Evolutionary conservation across 2,329 filamentous ascomycete species (phyloP).

Genomic region (Pseudocercospora fijiensis): DNA sequence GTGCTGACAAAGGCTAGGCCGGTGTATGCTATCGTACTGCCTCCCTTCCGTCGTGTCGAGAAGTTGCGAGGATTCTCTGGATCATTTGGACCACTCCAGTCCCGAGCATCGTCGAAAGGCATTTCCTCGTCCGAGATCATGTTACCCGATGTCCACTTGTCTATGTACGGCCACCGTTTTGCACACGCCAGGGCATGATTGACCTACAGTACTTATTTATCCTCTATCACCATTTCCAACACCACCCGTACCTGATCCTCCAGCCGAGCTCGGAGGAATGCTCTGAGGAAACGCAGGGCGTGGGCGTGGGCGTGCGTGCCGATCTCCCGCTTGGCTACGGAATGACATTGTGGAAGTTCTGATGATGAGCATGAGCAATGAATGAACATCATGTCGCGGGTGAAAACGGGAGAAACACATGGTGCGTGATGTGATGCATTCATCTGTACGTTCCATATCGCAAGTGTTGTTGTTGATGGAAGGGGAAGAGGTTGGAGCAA

Average conservation of each 20-base stretch:
- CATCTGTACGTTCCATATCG: neutral
- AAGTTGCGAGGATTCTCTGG: slow-evolving; percentile 37
- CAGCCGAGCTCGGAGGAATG: neutral
- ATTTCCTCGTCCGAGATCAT: neutral
- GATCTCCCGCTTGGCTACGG: neutral
- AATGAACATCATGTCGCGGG: neutral
- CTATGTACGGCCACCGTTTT: no score
- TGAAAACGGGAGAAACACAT: neutral
- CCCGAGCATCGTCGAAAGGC: slow-evolving; percentile 24
- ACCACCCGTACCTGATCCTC: neutral
- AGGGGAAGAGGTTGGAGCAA: neutral
- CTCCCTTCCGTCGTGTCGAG: slow-evolving; percentile 25
- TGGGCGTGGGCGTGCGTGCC: slow-evolving; percentile 1
- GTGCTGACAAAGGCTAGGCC: slow-evolving; percentile 36
- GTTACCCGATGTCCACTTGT: no score
- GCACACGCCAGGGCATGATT: no score
- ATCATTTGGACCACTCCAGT: slow-evolving; percentile 34
- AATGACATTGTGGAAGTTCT: neutral
- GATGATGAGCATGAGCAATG: no score
- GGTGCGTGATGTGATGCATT: neutral
- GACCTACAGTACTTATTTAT: neutral
- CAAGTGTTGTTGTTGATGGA: neutral
- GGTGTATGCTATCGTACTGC: slow-evolving; percentile 32
- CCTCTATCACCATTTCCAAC: neutral
- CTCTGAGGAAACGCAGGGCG: slow-evolving; percentile 4